Evolutionary conservation across 2,329 filamentous ascomycete species (phyloP).

Genomic region (Penicillium aurantiogriseum): DNA sequence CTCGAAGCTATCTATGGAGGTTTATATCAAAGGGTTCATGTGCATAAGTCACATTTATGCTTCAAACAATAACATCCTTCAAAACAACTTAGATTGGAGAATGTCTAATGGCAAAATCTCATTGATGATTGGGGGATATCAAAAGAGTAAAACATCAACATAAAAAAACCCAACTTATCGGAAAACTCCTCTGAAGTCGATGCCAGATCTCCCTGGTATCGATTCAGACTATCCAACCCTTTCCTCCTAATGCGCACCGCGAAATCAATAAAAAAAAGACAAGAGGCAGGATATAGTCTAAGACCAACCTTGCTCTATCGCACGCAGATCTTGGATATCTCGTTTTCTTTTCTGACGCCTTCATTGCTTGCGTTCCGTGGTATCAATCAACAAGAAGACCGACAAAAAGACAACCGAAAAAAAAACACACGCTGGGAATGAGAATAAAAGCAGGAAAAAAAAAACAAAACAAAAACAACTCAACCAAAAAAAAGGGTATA

Average conservation of each 20-base stretch:
- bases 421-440: constrained; percentile 14
- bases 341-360: constrained; percentile 31
- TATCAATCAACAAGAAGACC: constrained; percentile 26
- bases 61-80: neutral
- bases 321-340: constrained; percentile 30
- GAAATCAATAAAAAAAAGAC: constrained; percentile 8
- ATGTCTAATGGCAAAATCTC: constrained; percentile 22
- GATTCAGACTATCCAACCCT: constrained; percentile 9
- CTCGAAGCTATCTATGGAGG: neutral
- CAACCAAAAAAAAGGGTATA: constrained; percentile 44
- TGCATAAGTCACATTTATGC: neutral
- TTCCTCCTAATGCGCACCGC: constrained; percentile 6
- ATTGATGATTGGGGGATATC: constrained; percentile 28
- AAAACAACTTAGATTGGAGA: constrained; percentile 3
- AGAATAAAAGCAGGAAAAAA: constrained; percentile 23
- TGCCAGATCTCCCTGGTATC: constrained; percentile 1
- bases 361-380: constrained; percentile 33
- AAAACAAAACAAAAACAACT: constrained; percentile 40
- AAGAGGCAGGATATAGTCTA: constrained; percentile 9
- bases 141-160: constrained; percentile 22
- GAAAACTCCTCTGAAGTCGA: constrained; percentile 6
- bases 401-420: constrained; percentile 15
- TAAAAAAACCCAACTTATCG: constrained; percentile 6
- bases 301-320: constrained; percentile 20
- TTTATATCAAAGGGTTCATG: neutral